These are phyloP conservation scores for Cucurbita argyrosperma DNA, from an alignment of 306 rosid genomes.

Conservation along the genomic window DNA sequence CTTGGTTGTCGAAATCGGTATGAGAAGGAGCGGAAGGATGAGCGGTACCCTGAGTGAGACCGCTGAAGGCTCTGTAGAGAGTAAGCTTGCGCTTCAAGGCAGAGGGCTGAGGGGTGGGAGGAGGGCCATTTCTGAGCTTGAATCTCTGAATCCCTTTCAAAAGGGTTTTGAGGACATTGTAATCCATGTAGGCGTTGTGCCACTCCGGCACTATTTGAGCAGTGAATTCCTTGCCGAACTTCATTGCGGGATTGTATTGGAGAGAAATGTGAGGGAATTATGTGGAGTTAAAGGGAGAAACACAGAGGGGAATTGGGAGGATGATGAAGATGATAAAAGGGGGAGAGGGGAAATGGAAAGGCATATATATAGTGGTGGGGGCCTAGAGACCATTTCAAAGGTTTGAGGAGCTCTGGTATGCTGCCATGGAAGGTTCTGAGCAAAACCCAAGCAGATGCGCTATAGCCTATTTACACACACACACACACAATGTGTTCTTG, in stretches of 20 bases:
- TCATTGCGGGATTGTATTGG: constrained; percentile 12
- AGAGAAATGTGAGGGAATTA: no score
- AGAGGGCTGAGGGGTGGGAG: constrained; percentile 4
- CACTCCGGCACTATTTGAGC: constrained; percentile 70
- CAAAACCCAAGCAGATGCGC: background rate
- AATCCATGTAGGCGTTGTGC: constrained; percentile 65
- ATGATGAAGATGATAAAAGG: background rate
- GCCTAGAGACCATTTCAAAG: background rate
- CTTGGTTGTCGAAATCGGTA: constrained; percentile 42
- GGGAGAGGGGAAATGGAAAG: background rate
- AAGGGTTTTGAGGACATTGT: constrained; percentile 27
- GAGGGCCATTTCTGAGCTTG: constrained; percentile 10
- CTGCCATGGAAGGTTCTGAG: background rate
- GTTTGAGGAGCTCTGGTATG: background rate
- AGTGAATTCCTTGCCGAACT: constrained; percentile 57
- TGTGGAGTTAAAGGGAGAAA: background rate
- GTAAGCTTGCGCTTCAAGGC: constrained; percentile 30
- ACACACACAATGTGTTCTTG: background rate
- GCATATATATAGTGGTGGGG: background rate
- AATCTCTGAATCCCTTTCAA: constrained; percentile 25
- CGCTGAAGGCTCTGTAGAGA: constrained; percentile 61
- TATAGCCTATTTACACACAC: background rate
- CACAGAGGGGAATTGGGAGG: background rate
- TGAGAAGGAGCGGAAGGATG: constrained; percentile 8
- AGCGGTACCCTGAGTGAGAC: constrained; percentile 26